Percentiles rank a stretch among this genome's conserved stretches.
phyloP scores from a whole-genome alignment of 805 yeast species.

The Metschnikowia henanensis region DNA sequence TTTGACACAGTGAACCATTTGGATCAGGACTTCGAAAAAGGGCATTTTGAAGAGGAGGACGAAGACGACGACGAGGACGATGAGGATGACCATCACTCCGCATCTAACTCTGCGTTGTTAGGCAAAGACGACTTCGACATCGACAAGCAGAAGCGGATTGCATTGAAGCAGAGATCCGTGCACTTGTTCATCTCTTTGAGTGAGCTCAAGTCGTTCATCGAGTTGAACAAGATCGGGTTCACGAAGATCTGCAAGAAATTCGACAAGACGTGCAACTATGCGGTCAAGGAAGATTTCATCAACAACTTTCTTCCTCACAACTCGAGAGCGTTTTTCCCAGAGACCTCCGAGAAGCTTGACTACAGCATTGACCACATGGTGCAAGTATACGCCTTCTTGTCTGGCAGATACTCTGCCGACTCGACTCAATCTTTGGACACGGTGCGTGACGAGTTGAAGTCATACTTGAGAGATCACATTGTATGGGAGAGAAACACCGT shows the following conservation, averaged over 20 bases:
- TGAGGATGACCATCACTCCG: constrained; percentile 18
- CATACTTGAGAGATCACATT: constrained; percentile 80
- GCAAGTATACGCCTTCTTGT: constrained; percentile 50
- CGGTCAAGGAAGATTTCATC: constrained; percentile 60
- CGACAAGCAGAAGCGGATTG: constrained; percentile 46
- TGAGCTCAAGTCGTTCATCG: constrained; percentile 81
- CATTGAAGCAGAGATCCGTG: constrained; percentile 65
- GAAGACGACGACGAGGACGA: constrained; percentile 32
- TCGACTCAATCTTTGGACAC: constrained; percentile 48
- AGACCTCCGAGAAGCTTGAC: constrained; percentile 40
- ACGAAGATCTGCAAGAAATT: constrained; percentile 89
- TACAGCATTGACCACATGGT: constrained; percentile 52
- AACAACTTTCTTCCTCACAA: constrained; percentile 41
- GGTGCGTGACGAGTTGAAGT: constrained; percentile 46
- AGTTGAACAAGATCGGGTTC: constrained; percentile 85
- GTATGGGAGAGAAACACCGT: constrained; percentile 98
- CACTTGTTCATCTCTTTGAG: constrained; percentile 71
- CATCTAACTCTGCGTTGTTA: constrained; percentile 27
- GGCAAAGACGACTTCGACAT: constrained; percentile 25
- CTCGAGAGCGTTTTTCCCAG: constrained; percentile 55
- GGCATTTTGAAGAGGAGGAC: constrained; percentile 30
- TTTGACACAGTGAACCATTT: constrained; percentile 29
- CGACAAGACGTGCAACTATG: constrained; percentile 74
- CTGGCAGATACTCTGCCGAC: constrained; percentile 37
- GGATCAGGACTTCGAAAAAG: constrained; percentile 31